Conservation (phyloP, 345 rosid species). For the Cardamine chenopodiifolia region DNA sequence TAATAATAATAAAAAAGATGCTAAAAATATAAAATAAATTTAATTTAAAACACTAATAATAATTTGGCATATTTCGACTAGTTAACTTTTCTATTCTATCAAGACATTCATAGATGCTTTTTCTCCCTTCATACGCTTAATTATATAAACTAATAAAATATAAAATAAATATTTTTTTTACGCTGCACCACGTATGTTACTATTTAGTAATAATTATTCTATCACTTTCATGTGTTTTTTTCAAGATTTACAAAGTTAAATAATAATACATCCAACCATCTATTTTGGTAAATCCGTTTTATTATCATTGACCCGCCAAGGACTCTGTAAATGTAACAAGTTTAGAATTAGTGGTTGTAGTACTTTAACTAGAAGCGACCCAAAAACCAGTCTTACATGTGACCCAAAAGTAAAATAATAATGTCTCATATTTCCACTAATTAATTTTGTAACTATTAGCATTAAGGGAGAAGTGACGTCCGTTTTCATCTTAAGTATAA, state of each 20-base stretch:
- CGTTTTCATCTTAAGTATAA: conserved; percentile 20
- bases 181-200: too few species aligned
- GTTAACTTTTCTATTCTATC: too few species aligned
- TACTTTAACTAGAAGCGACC: not conserved
- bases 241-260: not conserved
- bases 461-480: conserved; percentile 24
- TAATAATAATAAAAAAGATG: too few species aligned
- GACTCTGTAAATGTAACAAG: not conserved
- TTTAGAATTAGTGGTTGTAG: not conserved
- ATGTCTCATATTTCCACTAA: not conserved
- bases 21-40: too few species aligned
- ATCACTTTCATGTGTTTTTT: not conserved
- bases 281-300: not conserved
- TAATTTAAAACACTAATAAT: too few species aligned
- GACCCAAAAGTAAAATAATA: not conserved
- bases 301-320: not conserved
- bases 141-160: too few species aligned
- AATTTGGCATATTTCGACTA: too few species aligned
- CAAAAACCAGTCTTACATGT: not conserved
- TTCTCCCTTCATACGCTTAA: too few species aligned
- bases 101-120: too few species aligned
- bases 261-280: not conserved
- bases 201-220: not conserved
- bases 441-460: conserved; percentile 2
- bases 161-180: too few species aligned